phyloP scores from a whole-genome alignment of 2,329 filamentous ascomycete genomes.

The Pseudofabraea citricarpa region DNA sequence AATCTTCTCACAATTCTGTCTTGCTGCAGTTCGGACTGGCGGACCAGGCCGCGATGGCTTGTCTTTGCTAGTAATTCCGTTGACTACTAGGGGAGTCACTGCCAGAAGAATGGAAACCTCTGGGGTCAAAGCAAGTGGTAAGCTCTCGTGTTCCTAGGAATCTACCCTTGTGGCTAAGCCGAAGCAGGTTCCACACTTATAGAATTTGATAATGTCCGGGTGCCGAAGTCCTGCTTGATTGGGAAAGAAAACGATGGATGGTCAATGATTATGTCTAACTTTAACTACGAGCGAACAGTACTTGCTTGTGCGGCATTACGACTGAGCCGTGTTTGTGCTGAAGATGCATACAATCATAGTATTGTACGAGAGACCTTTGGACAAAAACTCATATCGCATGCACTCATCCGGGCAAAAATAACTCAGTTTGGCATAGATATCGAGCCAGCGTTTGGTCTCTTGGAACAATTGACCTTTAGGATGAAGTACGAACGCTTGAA shows the following conservation, averaged over 20 bases:
- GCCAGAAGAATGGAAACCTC: slow-evolving; percentile 96
- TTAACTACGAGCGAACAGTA: slow-evolving; percentile 95
- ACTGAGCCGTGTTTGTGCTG: slow-evolving; percentile 91
- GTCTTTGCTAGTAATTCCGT: slow-evolving; percentile 84
- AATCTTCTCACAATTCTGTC: not conserved
- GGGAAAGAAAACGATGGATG: slow-evolving; percentile 97
- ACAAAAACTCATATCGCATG: slow-evolving; percentile 78
- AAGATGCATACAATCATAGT: slow-evolving; percentile 92
- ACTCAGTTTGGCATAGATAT: slow-evolving; percentile 97
- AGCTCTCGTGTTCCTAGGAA: slow-evolving; percentile 27
- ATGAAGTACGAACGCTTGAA: slow-evolving; percentile 88
- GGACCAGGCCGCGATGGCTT: slow-evolving; percentile 85
- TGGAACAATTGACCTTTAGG: slow-evolving; percentile 93
- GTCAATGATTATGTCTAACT: slow-evolving; percentile 92
- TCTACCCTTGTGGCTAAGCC: not conserved
- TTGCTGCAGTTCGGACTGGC: slow-evolving; percentile 34
- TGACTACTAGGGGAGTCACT: slow-evolving; percentile 72
- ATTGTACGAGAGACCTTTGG: slow-evolving; percentile 94
- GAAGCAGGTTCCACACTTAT: slow-evolving; percentile 61
- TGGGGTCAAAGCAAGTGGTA: slow-evolving; percentile 88
- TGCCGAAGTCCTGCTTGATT: slow-evolving; percentile 91
- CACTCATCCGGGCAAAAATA: slow-evolving; percentile 92
- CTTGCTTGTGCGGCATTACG: slow-evolving; percentile 95
- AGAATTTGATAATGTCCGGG: slow-evolving; percentile 96
- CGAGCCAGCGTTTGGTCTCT: slow-evolving; percentile 75